Evolutionary conservation across 2,329 filamentous ascomycete genomes (phyloP), one percentile per base, ranked within the genome.

Genomic region (Hypoxylon sp.): DNA sequence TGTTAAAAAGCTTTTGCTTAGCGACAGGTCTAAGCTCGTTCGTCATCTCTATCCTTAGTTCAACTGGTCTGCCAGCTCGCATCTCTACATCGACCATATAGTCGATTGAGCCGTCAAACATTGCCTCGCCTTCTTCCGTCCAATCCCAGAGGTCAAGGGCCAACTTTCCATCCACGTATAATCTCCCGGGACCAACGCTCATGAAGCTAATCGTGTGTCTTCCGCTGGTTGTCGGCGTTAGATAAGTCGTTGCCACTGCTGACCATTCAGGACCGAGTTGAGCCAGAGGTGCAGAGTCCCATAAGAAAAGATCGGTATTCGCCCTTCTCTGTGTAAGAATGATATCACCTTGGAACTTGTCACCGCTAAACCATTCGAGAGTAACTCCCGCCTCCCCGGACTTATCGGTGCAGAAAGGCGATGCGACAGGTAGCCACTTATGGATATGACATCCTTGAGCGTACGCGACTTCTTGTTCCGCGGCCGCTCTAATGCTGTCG

Each of bases 61-160:
- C 84, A 24, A 90, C 82, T 0, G 87, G 80, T 64, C 85, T 84
- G 53, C 84, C 83, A 11, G 84, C 87, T 71, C 86, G 81, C 77
- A 91, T 86, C 16, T 85, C 80, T 7, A 89, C 80, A 0, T 88
- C 83, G 53, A 89, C 85, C 26, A 90, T 80, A 55, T 89, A 85
- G 71, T 91, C 89, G 57, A 88, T 78, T 0, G 88, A 91, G 12
- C 87, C 88, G 38, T 89, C 88, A 70, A 91, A 91, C 89, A 91
- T 91, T 26, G 89, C 88, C 75, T 91, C 88, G 20, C 89, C 88
- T 68, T 89, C 85, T 65, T 90, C 87, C 0, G 84, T 89, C 89
- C 88, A 91, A 69, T 91, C 80, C 89, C 88, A 91, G 2, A 90
- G 83, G 68, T 91, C 87, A 44, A 90, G 83, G 16, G 85, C 83